Evolutionary conservation across 2,329 filamentous ascomycete genomes (phyloP), one percentile per base, ranked within the genome.

Genomic region (Xylariaceae sp.): DNA sequence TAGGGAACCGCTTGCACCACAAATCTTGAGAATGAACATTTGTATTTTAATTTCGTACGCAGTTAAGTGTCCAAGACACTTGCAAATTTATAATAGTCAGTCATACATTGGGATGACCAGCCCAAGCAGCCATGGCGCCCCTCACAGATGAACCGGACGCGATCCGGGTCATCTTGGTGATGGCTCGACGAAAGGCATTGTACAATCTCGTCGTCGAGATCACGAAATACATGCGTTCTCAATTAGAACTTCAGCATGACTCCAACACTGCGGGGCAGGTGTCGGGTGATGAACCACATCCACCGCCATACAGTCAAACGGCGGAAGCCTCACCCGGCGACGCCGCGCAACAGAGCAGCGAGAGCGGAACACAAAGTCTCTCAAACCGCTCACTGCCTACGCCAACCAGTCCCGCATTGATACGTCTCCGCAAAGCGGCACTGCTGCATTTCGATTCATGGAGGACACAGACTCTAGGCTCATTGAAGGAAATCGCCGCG

Each of bases 401-500:
- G 13, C 52, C 39, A 13, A 43, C 56, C 17, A 64, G 60, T 42
- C 63, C 65, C 17, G 66, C 66, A n/a, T 63, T 74, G 9, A 39
- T 67, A 36, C 63, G 59, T 22, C 60, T 81, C 13, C 71, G 77
- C 18, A 67, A 64, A 22, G 81, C 82, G 5, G 83, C 88, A 1
- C 68, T 94, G 12, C 73, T 77, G 41, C 82, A 89, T 63, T 89
- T 92, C 62, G 84, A 90, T 56, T 80, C 84, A n/a, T 96, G 91
- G 92, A 78, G 84, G 53, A 79, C 82, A 22, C 79, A 83, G 31
- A 84, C 93, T 1, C 75, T 91, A n/a, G 72, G 78, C 16, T 81
- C 86, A 42, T 75, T 96, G 1, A 84, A 83, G 44, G 87, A 93
- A 60, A 80, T 90, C 3, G 71, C 85, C 12, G 74, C 80, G 12